Percentiles rank a stretch among this genome's conserved stretches.
Conservation (phyloP, 2,329 filamentous ascomycete genomes). For the Aphanoascus verrucosus region DNA sequence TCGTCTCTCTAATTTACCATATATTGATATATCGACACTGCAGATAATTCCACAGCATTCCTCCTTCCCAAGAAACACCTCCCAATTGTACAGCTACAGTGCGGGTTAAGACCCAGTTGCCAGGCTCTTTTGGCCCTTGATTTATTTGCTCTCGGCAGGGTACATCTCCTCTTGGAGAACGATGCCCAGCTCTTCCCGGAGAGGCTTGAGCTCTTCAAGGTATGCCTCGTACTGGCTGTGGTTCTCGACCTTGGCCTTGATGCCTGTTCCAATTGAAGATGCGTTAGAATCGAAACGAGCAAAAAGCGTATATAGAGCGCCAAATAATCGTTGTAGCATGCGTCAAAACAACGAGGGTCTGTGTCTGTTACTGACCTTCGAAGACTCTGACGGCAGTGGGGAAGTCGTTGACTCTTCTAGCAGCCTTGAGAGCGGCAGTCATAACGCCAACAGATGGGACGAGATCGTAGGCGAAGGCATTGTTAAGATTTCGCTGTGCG, state of each 20-base stretch:
- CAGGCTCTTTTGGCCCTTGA: neutral
- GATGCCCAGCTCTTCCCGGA: constrained; percentile 89
- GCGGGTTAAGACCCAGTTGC: neutral
- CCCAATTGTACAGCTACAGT: constrained; percentile 6
- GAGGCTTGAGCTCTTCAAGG: constrained; percentile 79
- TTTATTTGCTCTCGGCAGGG: constrained; percentile 45
- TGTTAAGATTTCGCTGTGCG: constrained; percentile 82
- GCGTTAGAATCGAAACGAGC: neutral
- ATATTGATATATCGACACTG: constrained; percentile 1
- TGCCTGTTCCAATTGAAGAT: constrained; percentile 47
- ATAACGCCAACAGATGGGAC: constrained; percentile 89
- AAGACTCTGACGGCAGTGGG: constrained; percentile 97
- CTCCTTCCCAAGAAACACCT: constrained; percentile 7
- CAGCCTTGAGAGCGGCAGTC: constrained; percentile 81
- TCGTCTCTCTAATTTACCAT: constrained; percentile 4
- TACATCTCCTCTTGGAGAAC: constrained; percentile 87
- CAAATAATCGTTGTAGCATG: neutral
- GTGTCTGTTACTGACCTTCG: constrained; percentile 61
- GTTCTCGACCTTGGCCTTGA: constrained; percentile 99
- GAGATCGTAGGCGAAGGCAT: constrained; percentile 99
- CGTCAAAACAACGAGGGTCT: neutral
- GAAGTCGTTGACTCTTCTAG: constrained; percentile 94
- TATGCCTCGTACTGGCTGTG: constrained; percentile 93
- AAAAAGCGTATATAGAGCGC: neutral
- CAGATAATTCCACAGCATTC: neutral